Conservation (phyloP, 164 flowering plant species). For the Vitis labrusca region DNA sequence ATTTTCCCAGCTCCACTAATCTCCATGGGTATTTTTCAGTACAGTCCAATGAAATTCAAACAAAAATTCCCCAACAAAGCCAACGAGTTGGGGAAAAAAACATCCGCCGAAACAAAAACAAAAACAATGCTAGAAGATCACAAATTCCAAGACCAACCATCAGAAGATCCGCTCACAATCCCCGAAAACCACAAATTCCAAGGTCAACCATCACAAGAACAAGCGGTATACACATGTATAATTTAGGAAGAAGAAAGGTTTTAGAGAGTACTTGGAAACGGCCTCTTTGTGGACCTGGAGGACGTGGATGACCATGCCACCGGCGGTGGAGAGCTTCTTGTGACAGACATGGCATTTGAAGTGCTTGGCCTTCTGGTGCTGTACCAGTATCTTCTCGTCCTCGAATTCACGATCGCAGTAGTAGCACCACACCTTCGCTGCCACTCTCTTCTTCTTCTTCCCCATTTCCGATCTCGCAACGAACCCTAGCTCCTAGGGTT, state of each 20-base stretch:
- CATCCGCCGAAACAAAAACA: no score
- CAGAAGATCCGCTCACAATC: no score
- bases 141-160: no score
- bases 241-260: not conserved
- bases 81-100: no score
- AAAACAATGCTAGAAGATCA: no score
- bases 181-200: not conserved
- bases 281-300: constrained; percentile 96
- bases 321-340: constrained; percentile 97
- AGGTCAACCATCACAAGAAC: no score
- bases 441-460: constrained; percentile 86
- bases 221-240: no score
- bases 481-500: no score
- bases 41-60: no score
- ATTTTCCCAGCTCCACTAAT: no score
- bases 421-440: constrained; percentile 87
- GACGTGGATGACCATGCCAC: constrained; percentile 97
- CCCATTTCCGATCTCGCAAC: constrained; percentile 37
- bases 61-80: no score
- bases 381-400: constrained; percentile 96
- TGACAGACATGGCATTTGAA: constrained; percentile 97
- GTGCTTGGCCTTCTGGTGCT: constrained; percentile 99
- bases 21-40: no score
- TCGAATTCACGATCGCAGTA: constrained; percentile 98
- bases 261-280: constrained; percentile 66